A percentile compares a stretch with the other conserved stretches of the same genome.
These are phyloP conservation scores for Diversispora epigaea DNA, from an alignment of 192 early-diverging fungal species.

Conservation along the genomic window DNA sequence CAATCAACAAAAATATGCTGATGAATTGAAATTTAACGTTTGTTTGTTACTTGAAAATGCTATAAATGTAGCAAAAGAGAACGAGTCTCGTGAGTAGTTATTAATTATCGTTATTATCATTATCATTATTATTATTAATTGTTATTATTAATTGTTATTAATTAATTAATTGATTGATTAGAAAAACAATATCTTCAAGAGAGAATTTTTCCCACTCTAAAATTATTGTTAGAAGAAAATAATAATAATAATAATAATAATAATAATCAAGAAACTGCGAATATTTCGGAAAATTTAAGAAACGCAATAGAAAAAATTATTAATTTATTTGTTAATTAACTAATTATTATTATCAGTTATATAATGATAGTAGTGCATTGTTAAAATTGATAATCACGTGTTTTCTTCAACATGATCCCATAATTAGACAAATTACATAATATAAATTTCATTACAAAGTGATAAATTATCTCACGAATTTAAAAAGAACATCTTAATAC, in stretches of 20 bases:
- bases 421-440: no score
- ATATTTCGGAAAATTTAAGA: not conserved
- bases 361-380: no score
- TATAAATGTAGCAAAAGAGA: constrained; percentile 31
- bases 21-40: constrained; percentile 52
- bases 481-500: no score
- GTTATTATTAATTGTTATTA: not conserved
- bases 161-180: not conserved
- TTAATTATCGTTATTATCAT: not conserved
- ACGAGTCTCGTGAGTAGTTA: constrained; percentile 14
- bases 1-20: constrained; percentile 42
- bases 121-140: not conserved
- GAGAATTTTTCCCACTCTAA: not conserved
- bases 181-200: constrained; percentile 6
- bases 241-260: not conserved
- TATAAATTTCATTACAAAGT: no score
- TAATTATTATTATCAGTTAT: no score
- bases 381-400: no score
- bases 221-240: not conserved
- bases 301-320: not conserved
- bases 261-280: no score
- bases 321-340: not conserved
- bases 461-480: no score
- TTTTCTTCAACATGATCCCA: no score
- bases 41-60: constrained; percentile 50